Evolutionary conservation across 495 filamentous ascomycete genomes (phyloP).

Genomic region (Trichoderma erinaceum): DNA sequence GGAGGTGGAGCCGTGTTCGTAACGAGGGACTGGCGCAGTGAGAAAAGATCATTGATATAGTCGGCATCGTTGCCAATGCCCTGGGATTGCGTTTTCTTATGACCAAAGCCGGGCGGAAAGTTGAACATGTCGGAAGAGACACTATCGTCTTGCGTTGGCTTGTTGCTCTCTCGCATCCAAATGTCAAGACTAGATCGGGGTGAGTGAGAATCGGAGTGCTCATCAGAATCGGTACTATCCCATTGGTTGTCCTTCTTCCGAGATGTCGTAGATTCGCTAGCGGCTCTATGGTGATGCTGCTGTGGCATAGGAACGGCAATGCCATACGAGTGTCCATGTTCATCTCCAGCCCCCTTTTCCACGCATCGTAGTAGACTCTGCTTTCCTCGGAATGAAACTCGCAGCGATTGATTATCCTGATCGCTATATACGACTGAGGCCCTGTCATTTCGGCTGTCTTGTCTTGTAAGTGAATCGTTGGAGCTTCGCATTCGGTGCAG

Average conservation of each 20-base stretch:
- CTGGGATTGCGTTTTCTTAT: not conserved
- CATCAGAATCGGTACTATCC: conserved; percentile 28
- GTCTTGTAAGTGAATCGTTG: conserved; percentile 27
- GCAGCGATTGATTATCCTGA: not conserved
- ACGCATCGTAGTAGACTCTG: conserved; percentile 26
- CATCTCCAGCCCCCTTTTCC: conserved; percentile 17
- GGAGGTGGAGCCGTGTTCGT: conserved; percentile 29
- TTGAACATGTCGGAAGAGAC: conserved; percentile 42
- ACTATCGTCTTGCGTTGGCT: conserved; percentile 24
- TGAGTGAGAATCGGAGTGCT: conserved; percentile 23
- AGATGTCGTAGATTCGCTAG: conserved; percentile 22
- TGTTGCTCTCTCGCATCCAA: conserved; percentile 41
- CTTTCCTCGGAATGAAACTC: conserved; percentile 23
- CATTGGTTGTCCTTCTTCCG: conserved; percentile 23
- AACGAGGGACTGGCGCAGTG: conserved; percentile 24
- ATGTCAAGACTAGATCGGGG: conserved; percentile 31
- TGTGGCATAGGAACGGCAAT: not conserved
- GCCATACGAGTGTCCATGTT: not conserved
- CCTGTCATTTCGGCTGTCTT: not conserved
- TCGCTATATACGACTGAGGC: not conserved
- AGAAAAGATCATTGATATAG: conserved; percentile 29
- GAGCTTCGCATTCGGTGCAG: conserved; percentile 36
- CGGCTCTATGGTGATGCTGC: conserved; percentile 14
- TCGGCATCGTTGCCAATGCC: conserved; percentile 24
- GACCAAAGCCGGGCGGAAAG: conserved; percentile 28